phyloP scores from a whole-genome alignment of 345 rosid genomes.

The Citrus inodora region DNA sequence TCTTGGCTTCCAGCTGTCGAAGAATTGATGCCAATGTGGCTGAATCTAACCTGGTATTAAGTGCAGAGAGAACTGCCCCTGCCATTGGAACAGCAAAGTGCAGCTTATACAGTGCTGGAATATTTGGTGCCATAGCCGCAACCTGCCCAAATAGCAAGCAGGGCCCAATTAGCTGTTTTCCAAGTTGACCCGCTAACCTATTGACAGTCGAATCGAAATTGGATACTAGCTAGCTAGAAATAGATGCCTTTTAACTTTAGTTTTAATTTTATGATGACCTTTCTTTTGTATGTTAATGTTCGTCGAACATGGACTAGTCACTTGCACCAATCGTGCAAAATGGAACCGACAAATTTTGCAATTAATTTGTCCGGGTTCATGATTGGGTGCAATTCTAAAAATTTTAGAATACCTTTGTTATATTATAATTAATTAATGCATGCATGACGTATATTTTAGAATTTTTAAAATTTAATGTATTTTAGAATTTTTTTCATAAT shows the following conservation, averaged over 20 bases:
- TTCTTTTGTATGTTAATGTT: no score
- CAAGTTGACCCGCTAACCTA: neutral
- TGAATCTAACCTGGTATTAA: slow-evolving; percentile 38
- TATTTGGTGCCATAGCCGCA: slow-evolving; percentile 54
- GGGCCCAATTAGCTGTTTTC: neutral
- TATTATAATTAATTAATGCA: no score
- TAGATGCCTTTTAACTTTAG: no score
- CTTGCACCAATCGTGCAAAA: neutral
- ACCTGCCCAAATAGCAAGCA: slow-evolving; percentile 23
- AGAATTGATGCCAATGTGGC: slow-evolving; percentile 25
- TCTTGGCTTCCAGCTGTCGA: slow-evolving; percentile 27
- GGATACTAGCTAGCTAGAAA: neutral
- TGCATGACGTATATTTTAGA: accelerated
- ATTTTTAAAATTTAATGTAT: no score
- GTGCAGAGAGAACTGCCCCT: slow-evolving; percentile 45
- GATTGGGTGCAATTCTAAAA: neutral
- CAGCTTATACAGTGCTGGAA: slow-evolving; percentile 53
- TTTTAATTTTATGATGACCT: no score
- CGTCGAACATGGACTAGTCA: neutral
- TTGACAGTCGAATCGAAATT: neutral
- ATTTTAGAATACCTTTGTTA: accelerated
- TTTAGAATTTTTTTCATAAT: no score
- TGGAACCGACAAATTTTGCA: neutral
- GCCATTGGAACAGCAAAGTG: slow-evolving; percentile 69
- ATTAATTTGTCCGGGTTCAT: neutral